These are phyloP conservation scores for Ligustrum vulgare DNA, from an alignment of 257 asterid genomes.

Conservation along the genomic window DNA sequence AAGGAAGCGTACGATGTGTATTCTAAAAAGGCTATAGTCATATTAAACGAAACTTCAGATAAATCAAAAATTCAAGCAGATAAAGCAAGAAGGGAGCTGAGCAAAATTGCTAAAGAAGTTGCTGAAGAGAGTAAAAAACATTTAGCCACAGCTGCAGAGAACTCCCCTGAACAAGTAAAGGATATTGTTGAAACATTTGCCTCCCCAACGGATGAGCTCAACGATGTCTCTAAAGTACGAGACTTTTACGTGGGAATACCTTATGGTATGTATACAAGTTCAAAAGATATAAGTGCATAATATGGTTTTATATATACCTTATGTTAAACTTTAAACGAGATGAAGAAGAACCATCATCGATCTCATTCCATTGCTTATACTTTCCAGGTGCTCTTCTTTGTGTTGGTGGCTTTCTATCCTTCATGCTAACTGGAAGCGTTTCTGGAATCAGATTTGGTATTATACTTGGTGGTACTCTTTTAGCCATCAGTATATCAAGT, in stretches of 20 bases:
- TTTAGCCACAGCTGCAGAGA: constrained; percentile 64
- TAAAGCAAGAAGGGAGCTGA: constrained; percentile 70
- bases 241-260: constrained; percentile 91
- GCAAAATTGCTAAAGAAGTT: constrained; percentile 62
- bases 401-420: constrained; percentile 69
- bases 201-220: constrained; percentile 56
- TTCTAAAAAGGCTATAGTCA: constrained; percentile 60
- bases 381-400: constrained; percentile 74
- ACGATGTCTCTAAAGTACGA: constrained; percentile 60
- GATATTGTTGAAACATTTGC: constrained; percentile 80
- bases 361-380: constrained; percentile 19
- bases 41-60: constrained; percentile 72
- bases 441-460: constrained; percentile 84
- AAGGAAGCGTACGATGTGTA: constrained; percentile 77
- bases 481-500: constrained; percentile 80
- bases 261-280: constrained; percentile 53
- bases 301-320: not conserved
- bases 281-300: not conserved
- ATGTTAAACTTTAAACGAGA: constrained; percentile 4
- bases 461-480: constrained; percentile 79
- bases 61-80: constrained; percentile 76
- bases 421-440: constrained; percentile 78
- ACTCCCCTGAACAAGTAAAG: constrained; percentile 74
- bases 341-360: constrained; percentile 10
- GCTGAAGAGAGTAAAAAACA: constrained; percentile 67